These are phyloP conservation scores for Physaria fendleri DNA, from an alignment of 345 rosid genomes.

Conservation along the genomic window DNA sequence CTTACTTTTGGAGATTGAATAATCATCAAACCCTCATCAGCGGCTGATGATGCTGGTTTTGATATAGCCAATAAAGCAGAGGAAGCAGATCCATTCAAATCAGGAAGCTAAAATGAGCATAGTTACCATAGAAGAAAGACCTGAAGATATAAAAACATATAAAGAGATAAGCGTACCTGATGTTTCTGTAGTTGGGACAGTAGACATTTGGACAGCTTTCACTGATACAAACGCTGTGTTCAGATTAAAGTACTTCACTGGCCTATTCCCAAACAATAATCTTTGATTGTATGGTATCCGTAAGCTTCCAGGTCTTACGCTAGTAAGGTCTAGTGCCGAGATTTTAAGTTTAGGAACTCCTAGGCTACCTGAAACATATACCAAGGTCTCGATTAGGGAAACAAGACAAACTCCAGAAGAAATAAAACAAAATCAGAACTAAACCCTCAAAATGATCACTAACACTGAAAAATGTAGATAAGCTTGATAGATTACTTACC, in stretches of 20 bases:
- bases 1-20: slow-evolving; percentile 84
- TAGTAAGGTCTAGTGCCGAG: slow-evolving; percentile 14
- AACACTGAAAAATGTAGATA: not conserved
- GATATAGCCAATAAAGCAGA: slow-evolving; percentile 58
- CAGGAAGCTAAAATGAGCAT: not conserved
- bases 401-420: not conserved
- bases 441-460: not conserved
- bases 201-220: slow-evolving; percentile 23
- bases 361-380: slow-evolving; percentile 29
- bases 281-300: slow-evolving; percentile 15
- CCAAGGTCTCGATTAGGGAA: not conserved
- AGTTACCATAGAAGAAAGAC: not conserved
- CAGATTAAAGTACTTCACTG: slow-evolving; percentile 15
- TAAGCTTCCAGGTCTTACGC: slow-evolving; percentile 19
- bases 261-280: slow-evolving; percentile 8
- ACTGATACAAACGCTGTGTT: slow-evolving; percentile 9
- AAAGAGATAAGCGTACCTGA: slow-evolving; percentile 18
- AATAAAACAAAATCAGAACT: not conserved
- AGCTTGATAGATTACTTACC: no score
- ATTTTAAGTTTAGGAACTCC: slow-evolving; percentile 31
- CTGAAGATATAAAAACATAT: not conserved
- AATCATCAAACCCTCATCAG: slow-evolving; percentile 73
- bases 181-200: slow-evolving; percentile 18
- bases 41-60: slow-evolving; percentile 47
- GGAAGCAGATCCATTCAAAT: slow-evolving; percentile 42